phyloP scores from a whole-genome alignment of 1,284 basidiomycete species.

The Cutaneotrichosporon dermatis region DNA sequence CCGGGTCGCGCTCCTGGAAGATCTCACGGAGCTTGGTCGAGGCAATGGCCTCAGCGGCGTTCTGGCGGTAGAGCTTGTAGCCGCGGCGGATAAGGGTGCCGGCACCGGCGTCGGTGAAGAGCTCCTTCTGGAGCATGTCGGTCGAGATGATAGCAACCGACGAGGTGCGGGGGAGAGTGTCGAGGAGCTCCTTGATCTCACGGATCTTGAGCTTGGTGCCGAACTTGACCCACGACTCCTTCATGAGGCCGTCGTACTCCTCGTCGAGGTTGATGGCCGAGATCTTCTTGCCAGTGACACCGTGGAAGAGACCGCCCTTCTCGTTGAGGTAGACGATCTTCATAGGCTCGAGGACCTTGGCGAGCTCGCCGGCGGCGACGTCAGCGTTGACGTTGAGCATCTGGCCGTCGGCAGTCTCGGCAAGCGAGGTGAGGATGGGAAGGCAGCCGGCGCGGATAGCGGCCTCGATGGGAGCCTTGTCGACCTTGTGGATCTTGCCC shows the following conservation, averaged over 20 bases:
- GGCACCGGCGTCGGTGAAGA: slow-evolving; percentile 97
- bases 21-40: slow-evolving; percentile 89
- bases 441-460: slow-evolving; percentile 88
- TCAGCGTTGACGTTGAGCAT: slow-evolving; percentile 96
- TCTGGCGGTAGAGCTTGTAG: slow-evolving; percentile 93
- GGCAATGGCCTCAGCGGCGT: slow-evolving; percentile 73
- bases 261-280: slow-evolving; percentile 97
- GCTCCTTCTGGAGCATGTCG: slow-evolving; percentile 89
- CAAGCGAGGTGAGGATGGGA: slow-evolving; percentile 86
- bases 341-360: slow-evolving; percentile 93
- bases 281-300: slow-evolving; percentile 89
- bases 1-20: slow-evolving; percentile 89
- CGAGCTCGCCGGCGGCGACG: slow-evolving; percentile 89
- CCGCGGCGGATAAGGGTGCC: slow-evolving; percentile 96
- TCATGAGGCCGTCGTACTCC: slow-evolving; percentile 97
- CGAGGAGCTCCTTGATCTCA: slow-evolving; percentile 98
- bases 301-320: slow-evolving; percentile 97
- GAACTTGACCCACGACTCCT: slow-evolving; percentile 99
- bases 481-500: slow-evolving; percentile 84
- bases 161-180: slow-evolving; percentile 96
- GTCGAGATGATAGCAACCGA: slow-evolving; percentile 98
- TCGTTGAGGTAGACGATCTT: slow-evolving; percentile 99
- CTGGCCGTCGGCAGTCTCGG: slow-evolving; percentile 85
- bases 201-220: slow-evolving; percentile 99
- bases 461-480: slow-evolving; percentile 91